Percentiles rank a stretch among this genome's conserved stretches.
phyloP scores from a whole-genome alignment of 148 eudicot species.

The Spergularia marina region DNA sequence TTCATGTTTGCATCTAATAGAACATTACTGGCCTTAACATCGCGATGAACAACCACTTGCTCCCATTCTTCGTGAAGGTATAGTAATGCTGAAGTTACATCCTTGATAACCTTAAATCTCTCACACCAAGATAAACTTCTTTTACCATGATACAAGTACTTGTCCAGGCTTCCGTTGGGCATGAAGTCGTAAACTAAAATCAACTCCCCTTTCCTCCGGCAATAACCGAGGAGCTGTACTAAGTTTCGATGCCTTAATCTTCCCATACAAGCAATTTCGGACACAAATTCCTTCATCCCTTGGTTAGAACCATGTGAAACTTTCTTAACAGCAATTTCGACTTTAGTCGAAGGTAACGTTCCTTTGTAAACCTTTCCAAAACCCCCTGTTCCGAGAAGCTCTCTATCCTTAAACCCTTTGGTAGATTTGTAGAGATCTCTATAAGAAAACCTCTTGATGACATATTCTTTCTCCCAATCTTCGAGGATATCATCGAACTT shows the following conservation, averaged over 20 bases:
- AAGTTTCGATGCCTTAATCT: conserved; percentile 43
- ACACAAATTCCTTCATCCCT: conserved; percentile 43
- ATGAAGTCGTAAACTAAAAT: conserved; percentile 43
- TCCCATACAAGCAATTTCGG: conserved; percentile 41
- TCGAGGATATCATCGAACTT: conserved; percentile 48
- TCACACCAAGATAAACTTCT: conserved; percentile 32
- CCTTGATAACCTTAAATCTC: conserved; percentile 34
- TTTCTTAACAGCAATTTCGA: conserved; percentile 38
- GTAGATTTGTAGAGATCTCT: conserved; percentile 48
- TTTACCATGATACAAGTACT: conserved; percentile 12
- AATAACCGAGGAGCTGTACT: conserved; percentile 45
- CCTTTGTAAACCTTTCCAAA: conserved; percentile 47
- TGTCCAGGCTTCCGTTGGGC: conserved; percentile 50
- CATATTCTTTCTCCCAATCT: conserved; percentile 53
- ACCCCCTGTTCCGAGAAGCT: conserved; percentile 38
- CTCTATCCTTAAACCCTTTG: conserved; percentile 47
- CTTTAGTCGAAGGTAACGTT: conserved; percentile 24
- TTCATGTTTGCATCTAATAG: conserved; percentile 35
- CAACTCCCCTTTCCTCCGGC: conserved; percentile 40
- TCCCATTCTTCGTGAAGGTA: conserved; percentile 54
- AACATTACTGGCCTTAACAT: conserved; percentile 47
- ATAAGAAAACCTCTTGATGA: conserved; percentile 44
- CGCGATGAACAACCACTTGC: conserved; percentile 47
- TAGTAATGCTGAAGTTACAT: conserved; percentile 44
- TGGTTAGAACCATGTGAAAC: conserved; percentile 43